A percentile compares a stretch with the other conserved stretches of the same genome.
phyloP scores from a whole-genome alignment of 352 stramenopile species.

The Pythium brassicae region DNA sequence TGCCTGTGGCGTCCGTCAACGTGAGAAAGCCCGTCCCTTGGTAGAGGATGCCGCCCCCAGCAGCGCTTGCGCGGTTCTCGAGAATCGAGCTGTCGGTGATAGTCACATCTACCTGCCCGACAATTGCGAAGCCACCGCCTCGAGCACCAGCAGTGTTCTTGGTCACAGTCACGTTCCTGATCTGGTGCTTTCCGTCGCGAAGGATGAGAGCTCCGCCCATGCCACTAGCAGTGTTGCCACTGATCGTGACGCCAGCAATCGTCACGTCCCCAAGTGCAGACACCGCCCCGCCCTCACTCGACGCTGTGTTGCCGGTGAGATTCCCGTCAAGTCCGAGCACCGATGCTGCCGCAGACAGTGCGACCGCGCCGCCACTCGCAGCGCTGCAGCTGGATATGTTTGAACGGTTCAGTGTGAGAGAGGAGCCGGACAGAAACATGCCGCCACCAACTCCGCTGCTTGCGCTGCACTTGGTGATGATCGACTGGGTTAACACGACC shows the following conservation, averaged over 20 bases:
- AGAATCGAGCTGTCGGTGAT: background rate
- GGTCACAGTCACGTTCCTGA: conserved; percentile 1
- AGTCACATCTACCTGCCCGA: background rate
- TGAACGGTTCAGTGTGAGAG: conserved; percentile 3
- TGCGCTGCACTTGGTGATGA: conserved; percentile 20
- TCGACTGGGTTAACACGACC: conserved; percentile 16
- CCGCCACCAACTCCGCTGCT: conserved; percentile 18
- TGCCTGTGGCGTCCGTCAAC: background rate
- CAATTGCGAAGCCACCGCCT: conserved; percentile 7
- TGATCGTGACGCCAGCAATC: background rate
- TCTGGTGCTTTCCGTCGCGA: background rate
- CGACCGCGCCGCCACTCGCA: conserved; percentile 5
- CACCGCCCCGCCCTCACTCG: conserved; percentile 7
- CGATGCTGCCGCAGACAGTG: background rate
- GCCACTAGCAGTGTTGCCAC: conserved; percentile 2
- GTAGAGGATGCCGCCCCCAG: conserved; percentile 5
- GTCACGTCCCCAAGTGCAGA: background rate
- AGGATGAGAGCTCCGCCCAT: conserved; percentile 2
- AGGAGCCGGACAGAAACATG: conserved; percentile 15
- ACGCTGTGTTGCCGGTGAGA: conserved; percentile 10
- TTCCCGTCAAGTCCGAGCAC: conserved; percentile 8
- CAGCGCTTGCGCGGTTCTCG: background rate
- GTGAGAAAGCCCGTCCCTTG: conserved; percentile 2
- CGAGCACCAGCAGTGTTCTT: conserved; percentile 1
- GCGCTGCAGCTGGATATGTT: conserved; percentile 10